These are phyloP conservation scores for Penicillium desertorum DNA, from an alignment of 495 filamentous ascomycete genomes.

Conservation along the genomic window DNA sequence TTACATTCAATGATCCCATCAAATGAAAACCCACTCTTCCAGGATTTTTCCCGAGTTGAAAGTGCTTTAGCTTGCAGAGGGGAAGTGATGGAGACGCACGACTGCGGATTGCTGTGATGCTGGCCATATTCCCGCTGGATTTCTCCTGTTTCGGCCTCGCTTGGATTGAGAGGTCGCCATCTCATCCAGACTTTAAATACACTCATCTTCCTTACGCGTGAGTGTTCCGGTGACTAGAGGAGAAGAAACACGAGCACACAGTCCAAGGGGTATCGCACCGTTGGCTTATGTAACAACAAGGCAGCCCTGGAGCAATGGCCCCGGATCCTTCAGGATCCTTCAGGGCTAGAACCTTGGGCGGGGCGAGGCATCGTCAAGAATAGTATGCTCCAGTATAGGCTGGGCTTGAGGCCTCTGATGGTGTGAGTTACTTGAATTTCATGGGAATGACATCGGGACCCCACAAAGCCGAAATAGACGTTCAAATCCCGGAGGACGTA, in stretches of 20 bases:
- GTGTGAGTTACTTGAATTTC: not conserved
- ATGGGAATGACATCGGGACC: not conserved
- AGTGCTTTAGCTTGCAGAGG: not conserved
- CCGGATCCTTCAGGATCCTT: no score
- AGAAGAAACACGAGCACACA: not conserved
- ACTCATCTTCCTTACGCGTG: not conserved
- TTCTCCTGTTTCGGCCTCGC: not conserved
- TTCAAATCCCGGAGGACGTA: not conserved
- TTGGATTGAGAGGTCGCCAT: slow-evolving; percentile 4
- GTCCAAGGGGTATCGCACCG: not conserved
- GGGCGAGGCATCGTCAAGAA: not conserved
- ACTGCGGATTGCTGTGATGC: not conserved
- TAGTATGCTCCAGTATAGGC: not conserved
- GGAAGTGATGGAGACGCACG: not conserved
- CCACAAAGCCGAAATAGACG: not conserved
- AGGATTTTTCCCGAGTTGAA: slow-evolving; percentile 9
- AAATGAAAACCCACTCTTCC: slow-evolving; percentile 16
- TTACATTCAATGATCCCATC: slow-evolving; percentile 11
- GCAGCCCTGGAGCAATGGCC: not conserved
- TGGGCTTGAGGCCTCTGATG: not conserved
- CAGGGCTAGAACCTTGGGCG: no score
- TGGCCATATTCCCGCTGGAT: slow-evolving; percentile 2
- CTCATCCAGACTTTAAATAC: slow-evolving; percentile 8
- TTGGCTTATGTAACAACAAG: not conserved
- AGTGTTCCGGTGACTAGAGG: not conserved